A percentile compares a stretch with the other conserved stretches of the same genome.
Evolutionary conservation across 306 rosid species (phyloP).

Genomic region (Vigna reflexopilosa): DNA sequence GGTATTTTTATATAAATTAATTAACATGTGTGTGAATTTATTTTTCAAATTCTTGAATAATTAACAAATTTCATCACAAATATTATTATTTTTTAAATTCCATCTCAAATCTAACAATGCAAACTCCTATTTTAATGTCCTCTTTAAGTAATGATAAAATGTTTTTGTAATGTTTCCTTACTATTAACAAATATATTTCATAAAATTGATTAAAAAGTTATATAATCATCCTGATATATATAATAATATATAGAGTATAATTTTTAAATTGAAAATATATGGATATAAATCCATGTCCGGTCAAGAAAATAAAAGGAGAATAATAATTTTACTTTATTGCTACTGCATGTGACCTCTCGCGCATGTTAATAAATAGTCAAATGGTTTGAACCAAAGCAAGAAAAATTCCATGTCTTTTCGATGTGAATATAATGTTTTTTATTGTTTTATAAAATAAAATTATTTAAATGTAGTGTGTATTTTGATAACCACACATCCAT

Average conservation of each 20-base stretch:
- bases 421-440: background rate
- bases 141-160: background rate
- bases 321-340: background rate
- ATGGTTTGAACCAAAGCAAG: background rate
- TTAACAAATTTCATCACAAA: no score
- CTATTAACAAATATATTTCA: background rate
- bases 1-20: no score
- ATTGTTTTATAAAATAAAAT: no score
- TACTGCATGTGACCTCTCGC: background rate
- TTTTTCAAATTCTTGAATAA: no score
- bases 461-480: no score
- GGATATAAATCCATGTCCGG: background rate
- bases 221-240: background rate
- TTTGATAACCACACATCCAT: no score
- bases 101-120: background rate
- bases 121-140: background rate
- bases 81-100: background rate
- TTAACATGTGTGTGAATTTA: no score
- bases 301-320: background rate
- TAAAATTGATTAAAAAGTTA: background rate
- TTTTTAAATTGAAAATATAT: background rate
- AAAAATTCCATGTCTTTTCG: background rate
- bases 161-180: background rate
- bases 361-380: constrained; percentile 20
- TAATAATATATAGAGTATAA: background rate